phyloP scores from a whole-genome alignment of 345 rosid genomes.

The Eucalyptus erythrocorys region DNA sequence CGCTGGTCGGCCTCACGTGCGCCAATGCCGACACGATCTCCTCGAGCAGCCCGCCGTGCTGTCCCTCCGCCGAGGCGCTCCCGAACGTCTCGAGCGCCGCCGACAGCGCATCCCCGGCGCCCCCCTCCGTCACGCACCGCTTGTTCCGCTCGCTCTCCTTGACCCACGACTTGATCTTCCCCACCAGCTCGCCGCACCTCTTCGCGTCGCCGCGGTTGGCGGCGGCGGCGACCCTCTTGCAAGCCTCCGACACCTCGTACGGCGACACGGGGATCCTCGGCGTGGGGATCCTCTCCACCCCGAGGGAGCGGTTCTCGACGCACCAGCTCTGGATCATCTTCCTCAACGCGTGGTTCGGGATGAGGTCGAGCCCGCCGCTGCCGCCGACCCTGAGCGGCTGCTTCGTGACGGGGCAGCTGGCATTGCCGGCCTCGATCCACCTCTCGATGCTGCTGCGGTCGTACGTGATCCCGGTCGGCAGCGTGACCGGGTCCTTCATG shows the following conservation, averaged over 20 bases:
- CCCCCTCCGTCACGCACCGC: conserved; percentile 2
- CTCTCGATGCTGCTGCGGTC: conserved; percentile 23
- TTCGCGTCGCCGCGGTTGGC: background rate
- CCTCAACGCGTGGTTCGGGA: conserved; percentile 19
- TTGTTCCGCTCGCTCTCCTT: conserved; percentile 22
- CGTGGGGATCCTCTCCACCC: conserved; percentile 20
- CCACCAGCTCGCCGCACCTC: conserved; percentile 9
- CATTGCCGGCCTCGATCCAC: conserved; percentile 22
- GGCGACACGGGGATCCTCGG: conserved; percentile 19
- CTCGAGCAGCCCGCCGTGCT: background rate
- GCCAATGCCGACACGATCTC: conserved; percentile 10
- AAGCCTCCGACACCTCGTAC: conserved; percentile 6
- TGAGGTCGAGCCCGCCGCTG: background rate
- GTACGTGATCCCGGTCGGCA: conserved; percentile 30
- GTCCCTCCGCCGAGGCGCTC: background rate
- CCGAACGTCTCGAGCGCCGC: conserved; percentile 12
- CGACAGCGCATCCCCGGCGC: conserved; percentile 1
- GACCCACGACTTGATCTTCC: conserved; percentile 12
- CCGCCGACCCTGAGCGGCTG: conserved; percentile 1
- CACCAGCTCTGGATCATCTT: conserved; percentile 32
- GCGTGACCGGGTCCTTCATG: conserved; percentile 25
- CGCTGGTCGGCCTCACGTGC: conserved; percentile 9
- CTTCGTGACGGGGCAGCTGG: conserved; percentile 18
- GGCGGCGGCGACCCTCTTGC: conserved; percentile 1
- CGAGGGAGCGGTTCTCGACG: conserved; percentile 10